A percentile compares a stretch with the other conserved stretches of the same genome.
Conservation (phyloP, 2,329 filamentous ascomycete species). For the Gliomastix tumulicola region DNA sequence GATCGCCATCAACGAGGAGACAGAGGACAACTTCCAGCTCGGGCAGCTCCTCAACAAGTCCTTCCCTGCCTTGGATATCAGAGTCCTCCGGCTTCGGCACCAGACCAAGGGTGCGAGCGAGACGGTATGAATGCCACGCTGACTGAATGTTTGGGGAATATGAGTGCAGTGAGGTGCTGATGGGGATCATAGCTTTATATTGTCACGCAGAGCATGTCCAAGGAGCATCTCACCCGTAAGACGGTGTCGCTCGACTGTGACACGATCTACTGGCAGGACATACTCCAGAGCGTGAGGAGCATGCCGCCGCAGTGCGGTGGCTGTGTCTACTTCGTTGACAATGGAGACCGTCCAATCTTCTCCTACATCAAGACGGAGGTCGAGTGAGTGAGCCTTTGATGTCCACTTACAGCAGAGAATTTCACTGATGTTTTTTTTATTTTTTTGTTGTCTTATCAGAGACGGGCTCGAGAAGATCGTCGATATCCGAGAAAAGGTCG, state of each 20-base stretch:
- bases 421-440: too few species aligned
- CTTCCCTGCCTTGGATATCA: constrained; percentile 14
- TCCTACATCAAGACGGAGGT: constrained; percentile 19
- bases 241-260: constrained; percentile 22
- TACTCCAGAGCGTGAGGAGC: constrained; percentile 15
- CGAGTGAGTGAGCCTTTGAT: constrained; percentile 4
- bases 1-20: constrained; percentile 19
- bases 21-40: constrained; percentile 18
- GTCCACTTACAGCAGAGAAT: constrained; percentile 3
- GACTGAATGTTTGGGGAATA: neutral
- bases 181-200: constrained; percentile 18
- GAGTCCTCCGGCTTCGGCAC: constrained; percentile 13
- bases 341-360: constrained; percentile 18
- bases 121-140: constrained; percentile 13
- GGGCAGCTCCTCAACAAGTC: constrained; percentile 16
- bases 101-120: constrained; percentile 19
- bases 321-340: constrained; percentile 17
- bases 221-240: constrained; percentile 14
- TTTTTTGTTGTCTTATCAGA: too few species aligned
- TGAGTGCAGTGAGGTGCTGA: too few species aligned
- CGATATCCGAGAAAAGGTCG: constrained; percentile 19
- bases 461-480: constrained; percentile 12
- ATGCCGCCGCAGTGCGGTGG: constrained; percentile 15
- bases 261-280: constrained; percentile 22
- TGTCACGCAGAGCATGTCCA: constrained; percentile 19